phyloP scores from a whole-genome alignment of 179 eudicot species.

The Silene noctiflora region DNA sequence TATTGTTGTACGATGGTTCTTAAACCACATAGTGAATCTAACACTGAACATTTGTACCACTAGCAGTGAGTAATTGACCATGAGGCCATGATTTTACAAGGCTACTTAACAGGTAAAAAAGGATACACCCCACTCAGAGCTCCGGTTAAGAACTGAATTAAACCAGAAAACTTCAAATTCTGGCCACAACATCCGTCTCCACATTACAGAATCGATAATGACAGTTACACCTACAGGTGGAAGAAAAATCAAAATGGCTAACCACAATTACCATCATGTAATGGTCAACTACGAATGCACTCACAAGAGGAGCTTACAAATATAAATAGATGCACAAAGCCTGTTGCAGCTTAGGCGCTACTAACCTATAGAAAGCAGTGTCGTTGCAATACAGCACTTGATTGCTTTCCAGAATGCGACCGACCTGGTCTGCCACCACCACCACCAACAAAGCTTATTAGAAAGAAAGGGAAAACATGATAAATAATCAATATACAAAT shows the following conservation, averaged over 20 bases:
- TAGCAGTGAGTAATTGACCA: background rate
- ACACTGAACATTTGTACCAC: background rate
- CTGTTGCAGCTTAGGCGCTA: conserved; percentile 9
- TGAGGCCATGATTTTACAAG: background rate
- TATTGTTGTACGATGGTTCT: background rate
- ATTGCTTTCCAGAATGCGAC: conserved; percentile 70
- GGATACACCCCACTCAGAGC: conserved; percentile 99
- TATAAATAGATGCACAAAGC: too few relatives aligned
- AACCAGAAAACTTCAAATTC: conserved; percentile 96
- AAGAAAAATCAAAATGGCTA: background rate
- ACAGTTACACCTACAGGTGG: conserved; percentile 58
- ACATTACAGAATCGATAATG: conserved; percentile 67
- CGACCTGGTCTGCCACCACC: conserved; percentile 61
- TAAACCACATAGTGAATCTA: background rate
- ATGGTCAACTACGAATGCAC: background rate
- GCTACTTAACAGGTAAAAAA: conserved; percentile 23
- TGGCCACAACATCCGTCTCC: conserved; percentile 84
- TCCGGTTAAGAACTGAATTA: conserved; percentile 82
- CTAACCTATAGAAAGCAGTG: conserved; percentile 72
- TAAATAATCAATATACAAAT: background rate
- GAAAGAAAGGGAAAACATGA: background rate
- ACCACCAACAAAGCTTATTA: background rate
- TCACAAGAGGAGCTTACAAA: background rate
- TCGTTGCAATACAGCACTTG: conserved; percentile 50
- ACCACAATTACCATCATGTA: conserved; percentile 7